Conservation (phyloP, 371 early-diverging fungal genomes). For the Syncephalastrum sp. region DNA sequence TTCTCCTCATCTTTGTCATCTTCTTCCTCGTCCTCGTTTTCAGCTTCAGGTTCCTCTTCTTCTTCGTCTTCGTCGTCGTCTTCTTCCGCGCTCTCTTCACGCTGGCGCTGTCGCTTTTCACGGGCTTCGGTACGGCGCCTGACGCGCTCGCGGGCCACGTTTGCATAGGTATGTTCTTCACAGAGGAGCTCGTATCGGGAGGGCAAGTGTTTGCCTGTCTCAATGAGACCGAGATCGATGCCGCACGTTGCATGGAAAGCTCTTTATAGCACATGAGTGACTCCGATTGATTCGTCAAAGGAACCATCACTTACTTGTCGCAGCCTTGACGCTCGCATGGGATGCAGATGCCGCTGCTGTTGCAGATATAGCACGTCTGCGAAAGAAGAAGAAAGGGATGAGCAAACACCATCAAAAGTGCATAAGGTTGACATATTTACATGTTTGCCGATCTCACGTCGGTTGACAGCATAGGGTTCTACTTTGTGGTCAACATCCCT, state of each 20-base stretch:
- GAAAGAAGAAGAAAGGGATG: neutral
- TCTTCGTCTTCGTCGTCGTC: slow-evolving; percentile 19
- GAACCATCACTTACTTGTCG: slow-evolving; percentile 20
- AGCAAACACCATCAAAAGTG: too few relatives aligned
- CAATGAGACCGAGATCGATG: slow-evolving; percentile 16
- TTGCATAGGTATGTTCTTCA: slow-evolving; percentile 10
- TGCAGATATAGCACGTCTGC: slow-evolving; percentile 36
- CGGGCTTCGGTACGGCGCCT: slow-evolving; percentile 1
- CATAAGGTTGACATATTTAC: slow-evolving; percentile 12
- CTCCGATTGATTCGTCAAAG: neutral
- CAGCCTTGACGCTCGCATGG: slow-evolving; percentile 33
- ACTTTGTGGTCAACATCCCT: slow-evolving; percentile 33
- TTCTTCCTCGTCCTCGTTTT: slow-evolving; percentile 10
- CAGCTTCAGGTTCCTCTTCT: slow-evolving; percentile 6
- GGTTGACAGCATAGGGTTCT: slow-evolving; percentile 40
- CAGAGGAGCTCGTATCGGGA: slow-evolving; percentile 3
- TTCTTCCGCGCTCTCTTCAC: slow-evolving; percentile 7
- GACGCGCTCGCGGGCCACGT: neutral
- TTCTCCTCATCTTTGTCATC: slow-evolving; percentile 10
- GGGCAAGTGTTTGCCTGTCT: slow-evolving; percentile 7
- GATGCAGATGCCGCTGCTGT: slow-evolving; percentile 34
- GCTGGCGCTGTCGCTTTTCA: neutral
- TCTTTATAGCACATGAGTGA: slow-evolving; percentile 6
- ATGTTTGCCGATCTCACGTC: slow-evolving; percentile 18
- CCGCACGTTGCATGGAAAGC: slow-evolving; percentile 21